Evolutionary conservation across 805 yeast species (phyloP).

Genomic region (Pichia ethanolica): DNA sequence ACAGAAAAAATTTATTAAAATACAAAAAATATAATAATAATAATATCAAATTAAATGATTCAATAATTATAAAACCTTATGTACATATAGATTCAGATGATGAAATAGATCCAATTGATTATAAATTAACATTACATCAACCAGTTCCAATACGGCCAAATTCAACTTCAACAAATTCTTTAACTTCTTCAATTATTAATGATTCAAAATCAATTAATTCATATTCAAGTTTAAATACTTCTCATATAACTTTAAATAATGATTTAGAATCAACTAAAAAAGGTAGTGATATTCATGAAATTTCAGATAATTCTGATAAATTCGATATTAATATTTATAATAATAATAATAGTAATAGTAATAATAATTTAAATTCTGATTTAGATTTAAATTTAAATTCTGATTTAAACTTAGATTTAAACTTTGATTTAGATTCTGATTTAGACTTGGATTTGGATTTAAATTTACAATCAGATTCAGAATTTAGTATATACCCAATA

Average conservation of each 20-base stretch:
- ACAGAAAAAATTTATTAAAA: too few species aligned
- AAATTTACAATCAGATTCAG: background rate
- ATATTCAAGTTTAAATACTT: slow-evolving; percentile 1
- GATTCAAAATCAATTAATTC: background rate
- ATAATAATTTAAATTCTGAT: background rate
- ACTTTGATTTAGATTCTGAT: slow-evolving; percentile 1
- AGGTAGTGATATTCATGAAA: background rate
- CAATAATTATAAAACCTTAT: slow-evolving; percentile 1
- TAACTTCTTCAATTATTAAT: slow-evolving; percentile 7
- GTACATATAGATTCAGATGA: slow-evolving; percentile 2
- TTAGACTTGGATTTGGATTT: background rate
- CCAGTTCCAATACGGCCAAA: slow-evolving; percentile 8
- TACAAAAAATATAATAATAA: too few species aligned
- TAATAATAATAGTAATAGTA: too few species aligned
- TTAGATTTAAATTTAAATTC: background rate
- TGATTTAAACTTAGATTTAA: background rate
- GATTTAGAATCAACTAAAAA: background rate
- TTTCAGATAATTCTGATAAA: slow-evolving; percentile 1
- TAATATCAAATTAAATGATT: too few species aligned
- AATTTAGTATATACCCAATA: background rate
- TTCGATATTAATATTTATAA: too few species aligned
- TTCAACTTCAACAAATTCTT: slow-evolving; percentile 2
- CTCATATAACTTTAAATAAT: background rate
- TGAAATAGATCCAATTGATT: background rate
- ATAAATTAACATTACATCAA: slow-evolving; percentile 1